phyloP scores from a whole-genome alignment of 1,139 yeast species.

The Debaryomyces fabryi region DNA sequence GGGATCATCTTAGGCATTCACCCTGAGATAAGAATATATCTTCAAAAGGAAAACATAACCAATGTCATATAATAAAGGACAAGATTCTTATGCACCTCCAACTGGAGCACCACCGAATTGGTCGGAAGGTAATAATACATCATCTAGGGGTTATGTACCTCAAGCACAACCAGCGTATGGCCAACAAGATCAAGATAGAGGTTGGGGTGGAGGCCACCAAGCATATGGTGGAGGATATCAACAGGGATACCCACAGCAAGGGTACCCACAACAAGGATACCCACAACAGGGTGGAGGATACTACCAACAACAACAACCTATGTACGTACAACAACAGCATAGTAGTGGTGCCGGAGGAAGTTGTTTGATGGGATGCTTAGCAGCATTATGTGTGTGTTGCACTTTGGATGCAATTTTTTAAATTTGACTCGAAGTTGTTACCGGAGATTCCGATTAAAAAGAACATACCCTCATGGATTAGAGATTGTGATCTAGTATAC shows the following conservation, averaged over 20 bases:
- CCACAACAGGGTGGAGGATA: conserved; percentile 22
- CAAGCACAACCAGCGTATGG: conserved; percentile 41
- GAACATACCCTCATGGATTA: background rate
- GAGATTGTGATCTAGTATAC: background rate
- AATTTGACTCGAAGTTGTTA: conserved; percentile 1
- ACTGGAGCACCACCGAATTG: conserved; percentile 54
- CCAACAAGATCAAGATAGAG: conserved; percentile 34
- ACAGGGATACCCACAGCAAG: conserved; percentile 28
- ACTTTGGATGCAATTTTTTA: conserved; percentile 68
- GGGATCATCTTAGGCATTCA: background rate
- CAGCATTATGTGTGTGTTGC: conserved; percentile 74
- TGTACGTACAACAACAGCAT: conserved; percentile 63
- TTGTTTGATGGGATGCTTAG: conserved; percentile 71
- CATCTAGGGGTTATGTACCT: conserved; percentile 28
- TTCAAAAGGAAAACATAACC: background rate
- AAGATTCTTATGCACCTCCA: conserved; percentile 30
- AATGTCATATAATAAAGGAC: conserved; percentile 16
- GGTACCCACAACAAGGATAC: conserved; percentile 31
- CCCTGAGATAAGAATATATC: background rate
- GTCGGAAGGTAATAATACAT: conserved; percentile 22
- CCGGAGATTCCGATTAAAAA: background rate
- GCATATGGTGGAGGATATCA: conserved; percentile 29
- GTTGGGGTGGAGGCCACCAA: conserved; percentile 27
- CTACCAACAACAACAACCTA: conserved; percentile 61
- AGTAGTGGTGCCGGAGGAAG: conserved; percentile 37